Base-by-base conservation (phyloP, 2,329 filamentous ascomycete species). In the Xylaria arbuscula region DNA sequence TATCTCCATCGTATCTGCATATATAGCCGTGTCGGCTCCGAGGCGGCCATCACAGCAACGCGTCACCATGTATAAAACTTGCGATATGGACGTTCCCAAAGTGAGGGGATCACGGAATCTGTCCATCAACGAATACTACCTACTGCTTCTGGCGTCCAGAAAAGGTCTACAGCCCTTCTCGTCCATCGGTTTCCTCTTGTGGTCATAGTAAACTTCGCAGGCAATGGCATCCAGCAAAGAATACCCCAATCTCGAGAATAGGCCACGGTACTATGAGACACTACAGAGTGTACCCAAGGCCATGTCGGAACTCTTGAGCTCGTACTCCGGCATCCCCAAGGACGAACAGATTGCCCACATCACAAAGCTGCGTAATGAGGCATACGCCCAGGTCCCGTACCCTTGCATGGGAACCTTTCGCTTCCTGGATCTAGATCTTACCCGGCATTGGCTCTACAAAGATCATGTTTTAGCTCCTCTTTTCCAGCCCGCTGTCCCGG, bases 331-430 rank as follows among this genome's bases (percentile, higher is more conserved):
- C 34, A 64, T 76, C 15, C 68, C 71, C 2, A 58, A 71, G 28
- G 54, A 72, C 1, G 53, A 64, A 5, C 76, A 77, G 58, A 55
- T 72, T 40, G 53, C 70, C 2, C 75, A 77, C 60, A 65, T 76
- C 36, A 60, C 70, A 10, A 71, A 69, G 19, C 9, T 76, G 24
- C 76, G 76, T 53, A 60, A 77, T 45, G 71, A 67, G 34, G 75
- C 71, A 13, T 76, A 74, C 38, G 55, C 62, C 19, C 60, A 61
- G 22, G 72, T 70, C 57, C 80, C 80, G 4, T 85, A 83, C 69
- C 80, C 82, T 1, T 84, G 82, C 67, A 78, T 84, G 36, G 82
- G 82, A 17, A 77, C 78, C 24, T 81, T 81, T 69, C 78, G 80
- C 32, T 84, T 84, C 70, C 75, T 84, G 0, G 78, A 81, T 50